Conservation (phyloP, 352 stramenopile genomes). For the Thalassiosira livingstoniorum region DNA sequence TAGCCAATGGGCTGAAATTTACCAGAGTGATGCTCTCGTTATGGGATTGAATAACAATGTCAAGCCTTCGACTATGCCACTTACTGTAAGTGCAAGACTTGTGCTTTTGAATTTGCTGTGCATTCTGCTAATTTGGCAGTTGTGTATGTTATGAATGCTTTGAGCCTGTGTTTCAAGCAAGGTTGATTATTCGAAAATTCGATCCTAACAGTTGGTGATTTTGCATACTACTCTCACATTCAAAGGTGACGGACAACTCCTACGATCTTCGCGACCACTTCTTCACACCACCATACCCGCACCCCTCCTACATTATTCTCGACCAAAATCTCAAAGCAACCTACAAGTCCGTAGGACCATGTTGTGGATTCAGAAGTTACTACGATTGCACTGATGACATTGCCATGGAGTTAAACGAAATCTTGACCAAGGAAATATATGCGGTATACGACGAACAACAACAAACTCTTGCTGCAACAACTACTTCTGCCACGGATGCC, state of each 20-base stretch:
- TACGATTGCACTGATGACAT: conserved; percentile 60
- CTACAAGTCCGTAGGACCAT: conserved; percentile 67
- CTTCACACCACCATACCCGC: conserved; percentile 63
- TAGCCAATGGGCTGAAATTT: conserved; percentile 50
- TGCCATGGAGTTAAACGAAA: conserved; percentile 48
- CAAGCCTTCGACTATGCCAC: conserved; percentile 51
- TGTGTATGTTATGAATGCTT: too few relatives aligned
- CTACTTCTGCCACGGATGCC: neutral
- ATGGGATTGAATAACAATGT: conserved; percentile 42
- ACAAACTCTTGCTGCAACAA: neutral
- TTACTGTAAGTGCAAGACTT: conserved; percentile 54
- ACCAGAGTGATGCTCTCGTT: conserved; percentile 53
- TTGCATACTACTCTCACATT: too few relatives aligned
- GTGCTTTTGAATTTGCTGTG: too few relatives aligned
- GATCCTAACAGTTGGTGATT: too few relatives aligned
- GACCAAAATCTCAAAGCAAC: conserved; percentile 53
- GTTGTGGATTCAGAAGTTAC: conserved; percentile 62
- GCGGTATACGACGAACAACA: conserved; percentile 33
- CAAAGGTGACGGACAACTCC: neutral
- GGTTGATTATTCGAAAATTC: too few relatives aligned
- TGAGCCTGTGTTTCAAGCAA: too few relatives aligned
- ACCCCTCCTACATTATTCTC: conserved; percentile 63
- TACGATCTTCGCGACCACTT: conserved; percentile 51
- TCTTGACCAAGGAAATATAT: conserved; percentile 46
- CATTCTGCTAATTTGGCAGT: too few relatives aligned